Conservation (phyloP, 116 monocot species). For the Cymodocea nodosa region DNA sequence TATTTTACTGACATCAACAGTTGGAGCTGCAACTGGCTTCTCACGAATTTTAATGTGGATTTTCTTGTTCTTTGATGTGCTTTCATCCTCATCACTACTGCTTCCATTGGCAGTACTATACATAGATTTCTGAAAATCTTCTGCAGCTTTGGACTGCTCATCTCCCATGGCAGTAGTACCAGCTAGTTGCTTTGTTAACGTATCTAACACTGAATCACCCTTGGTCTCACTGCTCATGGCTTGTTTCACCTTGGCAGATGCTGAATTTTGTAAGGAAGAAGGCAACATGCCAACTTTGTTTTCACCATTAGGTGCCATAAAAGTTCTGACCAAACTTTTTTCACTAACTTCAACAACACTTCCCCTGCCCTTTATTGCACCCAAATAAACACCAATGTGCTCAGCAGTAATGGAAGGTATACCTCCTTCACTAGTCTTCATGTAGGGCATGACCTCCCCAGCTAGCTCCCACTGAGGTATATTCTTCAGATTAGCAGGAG, state of each 20-base stretch:
- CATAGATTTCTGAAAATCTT: slow-evolving; percentile 84
- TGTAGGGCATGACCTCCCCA: slow-evolving; percentile 93
- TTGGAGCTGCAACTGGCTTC: slow-evolving; percentile 41
- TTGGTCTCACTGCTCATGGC: slow-evolving; percentile 13
- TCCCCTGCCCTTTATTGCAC: slow-evolving; percentile 69
- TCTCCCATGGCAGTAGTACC: slow-evolving; percentile 24
- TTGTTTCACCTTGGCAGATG: slow-evolving; percentile 17
- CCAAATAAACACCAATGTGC: slow-evolving; percentile 91
- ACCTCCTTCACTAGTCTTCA: slow-evolving; percentile 78
- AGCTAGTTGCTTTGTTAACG: slow-evolving; percentile 49
- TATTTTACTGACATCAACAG: slow-evolving; percentile 83
- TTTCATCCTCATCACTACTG: slow-evolving; percentile 94
- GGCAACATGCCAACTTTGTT: slow-evolving; percentile 16
- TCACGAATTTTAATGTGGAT: slow-evolving; percentile 77
- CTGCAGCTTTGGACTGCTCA: slow-evolving; percentile 91
- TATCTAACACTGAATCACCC: slow-evolving; percentile 27
- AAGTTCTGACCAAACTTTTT: slow-evolving; percentile 71
- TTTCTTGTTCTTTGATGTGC: slow-evolving; percentile 56
- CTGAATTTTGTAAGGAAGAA: slow-evolving; percentile 12
- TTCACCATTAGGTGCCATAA: slow-evolving; percentile 35
- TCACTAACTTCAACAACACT: slow-evolving; percentile 87
- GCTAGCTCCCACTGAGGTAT: slow-evolving; percentile 98
- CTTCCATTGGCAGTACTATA: slow-evolving; percentile 67
- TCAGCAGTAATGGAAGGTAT: slow-evolving; percentile 78
- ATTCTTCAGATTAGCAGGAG: slow-evolving; percentile 58